A percentile compares a stretch with the other conserved stretches of the same genome.
Conservation (phyloP, 192 early-diverging fungal species). For the Phycomyces blakesleeanus region DNA sequence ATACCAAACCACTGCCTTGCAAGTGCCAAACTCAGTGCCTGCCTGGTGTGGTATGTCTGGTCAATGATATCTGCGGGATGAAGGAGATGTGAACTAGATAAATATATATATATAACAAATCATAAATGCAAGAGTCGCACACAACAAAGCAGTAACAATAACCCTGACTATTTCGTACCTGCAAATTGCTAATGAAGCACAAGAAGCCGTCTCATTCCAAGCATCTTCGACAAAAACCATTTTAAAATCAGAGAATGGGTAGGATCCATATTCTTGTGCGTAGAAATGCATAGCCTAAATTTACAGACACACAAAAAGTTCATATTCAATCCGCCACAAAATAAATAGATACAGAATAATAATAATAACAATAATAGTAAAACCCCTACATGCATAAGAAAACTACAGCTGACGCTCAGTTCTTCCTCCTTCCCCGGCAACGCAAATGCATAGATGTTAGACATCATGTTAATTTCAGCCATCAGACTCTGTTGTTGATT, state of each 20-base stretch:
- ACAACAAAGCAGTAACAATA: neutral
- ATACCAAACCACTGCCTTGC: constrained; percentile 96
- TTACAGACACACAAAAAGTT: constrained; percentile 11
- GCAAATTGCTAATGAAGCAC: constrained; percentile 79
- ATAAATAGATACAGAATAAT: neutral
- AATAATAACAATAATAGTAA: neutral
- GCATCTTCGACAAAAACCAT: constrained; percentile 85
- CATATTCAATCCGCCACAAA: neutral
- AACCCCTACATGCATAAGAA: constrained; percentile 49
- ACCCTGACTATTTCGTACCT: constrained; percentile 45
- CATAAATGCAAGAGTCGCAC: neutral
- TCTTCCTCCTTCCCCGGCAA: constrained; percentile 58
- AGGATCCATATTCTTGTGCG: constrained; percentile 84
- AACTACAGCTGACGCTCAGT: constrained; percentile 59
- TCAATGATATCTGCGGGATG: constrained; percentile 78
- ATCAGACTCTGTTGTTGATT: constrained; percentile 34
- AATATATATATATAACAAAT: neutral
- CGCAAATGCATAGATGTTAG: constrained; percentile 65
- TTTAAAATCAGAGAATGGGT: constrained; percentile 82
- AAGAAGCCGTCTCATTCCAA: constrained; percentile 59
- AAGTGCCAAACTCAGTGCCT: constrained; percentile 61
- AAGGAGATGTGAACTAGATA: constrained; percentile 46
- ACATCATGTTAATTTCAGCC: constrained; percentile 39
- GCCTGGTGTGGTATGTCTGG: constrained; percentile 80
- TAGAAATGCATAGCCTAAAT: constrained; percentile 75